phyloP scores from a whole-genome alignment of 495 filamentous ascomycete genomes.

The Neurospora cerealis region DNA sequence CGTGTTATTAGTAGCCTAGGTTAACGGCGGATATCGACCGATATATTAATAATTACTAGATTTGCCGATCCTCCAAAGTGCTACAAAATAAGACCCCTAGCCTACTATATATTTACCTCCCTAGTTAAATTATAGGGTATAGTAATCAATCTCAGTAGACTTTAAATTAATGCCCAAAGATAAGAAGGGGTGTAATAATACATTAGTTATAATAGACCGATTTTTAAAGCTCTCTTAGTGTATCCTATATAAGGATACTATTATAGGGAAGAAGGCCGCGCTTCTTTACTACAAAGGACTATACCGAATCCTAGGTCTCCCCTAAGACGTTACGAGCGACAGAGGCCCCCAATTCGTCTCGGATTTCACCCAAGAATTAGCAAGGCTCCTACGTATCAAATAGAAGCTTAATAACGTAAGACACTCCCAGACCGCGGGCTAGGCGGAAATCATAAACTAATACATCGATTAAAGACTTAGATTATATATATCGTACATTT shows the following conservation, averaged over 20 bases:
- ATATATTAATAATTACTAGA: background rate
- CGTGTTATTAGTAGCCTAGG: background rate
- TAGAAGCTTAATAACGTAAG: no score
- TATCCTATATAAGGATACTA: no score
- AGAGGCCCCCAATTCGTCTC: background rate
- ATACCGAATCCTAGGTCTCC: background rate
- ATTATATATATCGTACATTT: background rate
- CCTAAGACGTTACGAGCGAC: background rate
- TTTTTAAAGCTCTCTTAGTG: no score
- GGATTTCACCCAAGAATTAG: background rate
- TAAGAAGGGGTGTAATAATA: constrained; percentile 1
- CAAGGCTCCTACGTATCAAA: background rate
- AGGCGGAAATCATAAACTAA: background rate
- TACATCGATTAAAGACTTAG: background rate
- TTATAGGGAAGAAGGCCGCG: no score
- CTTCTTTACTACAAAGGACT: background rate
- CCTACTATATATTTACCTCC: background rate
- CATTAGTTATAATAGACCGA: background rate
- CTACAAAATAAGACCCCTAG: background rate
- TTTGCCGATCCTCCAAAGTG: background rate
- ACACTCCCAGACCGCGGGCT: no score
- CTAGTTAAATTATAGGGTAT: background rate
- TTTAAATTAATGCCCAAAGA: constrained; percentile 4
- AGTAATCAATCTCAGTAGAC: background rate
- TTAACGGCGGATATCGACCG: background rate